phyloP scores from a whole-genome alignment of 352 stramenopile genomes.

The Phytophthora citrophthora region DNA sequence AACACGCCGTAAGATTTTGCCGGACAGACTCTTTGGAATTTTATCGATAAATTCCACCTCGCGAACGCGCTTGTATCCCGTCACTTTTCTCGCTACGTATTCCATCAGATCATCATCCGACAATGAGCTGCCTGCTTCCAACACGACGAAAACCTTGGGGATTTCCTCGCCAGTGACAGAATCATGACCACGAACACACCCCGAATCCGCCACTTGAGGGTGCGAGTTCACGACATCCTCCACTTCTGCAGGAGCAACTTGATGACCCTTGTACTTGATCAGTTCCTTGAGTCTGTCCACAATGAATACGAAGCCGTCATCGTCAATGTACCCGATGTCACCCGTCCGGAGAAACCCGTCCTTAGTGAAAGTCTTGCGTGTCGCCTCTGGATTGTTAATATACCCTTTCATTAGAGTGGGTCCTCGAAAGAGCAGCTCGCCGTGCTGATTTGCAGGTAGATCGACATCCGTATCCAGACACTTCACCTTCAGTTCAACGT shows the following conservation, averaged over 20 bases:
- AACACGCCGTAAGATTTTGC: constrained; percentile 90
- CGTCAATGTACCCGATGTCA: constrained; percentile 91
- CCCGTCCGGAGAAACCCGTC: constrained; percentile 87
- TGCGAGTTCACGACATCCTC: constrained; percentile 89
- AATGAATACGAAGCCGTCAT: constrained; percentile 91
- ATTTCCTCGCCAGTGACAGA: constrained; percentile 76
- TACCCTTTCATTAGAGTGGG: constrained; percentile 94
- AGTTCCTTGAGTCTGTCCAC: constrained; percentile 93
- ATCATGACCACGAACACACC: constrained; percentile 61
- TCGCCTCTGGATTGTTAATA: constrained; percentile 84
- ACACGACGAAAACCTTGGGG: constrained; percentile 88
- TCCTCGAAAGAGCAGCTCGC: constrained; percentile 85
- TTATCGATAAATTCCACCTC: constrained; percentile 86
- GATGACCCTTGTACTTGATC: constrained; percentile 95
- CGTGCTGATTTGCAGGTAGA: constrained; percentile 38
- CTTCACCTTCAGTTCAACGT: constrained; percentile 59
- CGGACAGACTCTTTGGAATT: constrained; percentile 90
- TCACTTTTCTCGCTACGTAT: constrained; percentile 83
- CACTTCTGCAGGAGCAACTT: constrained; percentile 90
- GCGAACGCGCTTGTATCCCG: constrained; percentile 87
- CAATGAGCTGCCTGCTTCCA: constrained; percentile 46
- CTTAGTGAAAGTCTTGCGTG: constrained; percentile 62
- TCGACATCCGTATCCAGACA: constrained; percentile 49
- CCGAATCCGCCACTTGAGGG: constrained; percentile 72
- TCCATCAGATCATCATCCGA: constrained; percentile 43